phyloP scores from a whole-genome alignment of 164 flowering plant genomes.

The Umbilicus rupestris region DNA sequence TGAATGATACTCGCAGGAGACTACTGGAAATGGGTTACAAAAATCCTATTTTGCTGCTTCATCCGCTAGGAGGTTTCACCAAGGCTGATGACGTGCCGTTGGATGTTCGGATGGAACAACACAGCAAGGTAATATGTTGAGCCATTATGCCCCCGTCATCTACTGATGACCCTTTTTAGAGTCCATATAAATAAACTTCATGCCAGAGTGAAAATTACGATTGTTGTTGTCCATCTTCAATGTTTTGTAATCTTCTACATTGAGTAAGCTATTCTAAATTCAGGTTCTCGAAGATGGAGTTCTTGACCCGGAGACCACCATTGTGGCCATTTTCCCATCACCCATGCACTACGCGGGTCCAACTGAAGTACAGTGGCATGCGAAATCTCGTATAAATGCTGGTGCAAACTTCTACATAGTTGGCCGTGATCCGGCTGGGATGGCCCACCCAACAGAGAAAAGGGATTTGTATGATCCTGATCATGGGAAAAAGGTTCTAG shows the following conservation, averaged over 20 bases:
- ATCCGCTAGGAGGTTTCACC: constrained; percentile 87
- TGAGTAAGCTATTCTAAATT: neutral
- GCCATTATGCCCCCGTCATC: neutral
- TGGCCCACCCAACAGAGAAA: constrained; percentile 92
- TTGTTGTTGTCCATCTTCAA: neutral
- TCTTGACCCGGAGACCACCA: constrained; percentile 88
- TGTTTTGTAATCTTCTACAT: neutral
- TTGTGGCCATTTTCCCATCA: constrained; percentile 89
- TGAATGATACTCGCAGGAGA: constrained; percentile 82
- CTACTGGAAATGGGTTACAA: constrained; percentile 87
- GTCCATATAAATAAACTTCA: neutral
- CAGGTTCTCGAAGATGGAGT: constrained; percentile 94
- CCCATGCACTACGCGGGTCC: constrained; percentile 99
- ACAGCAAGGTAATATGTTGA: constrained; percentile 62
- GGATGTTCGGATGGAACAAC: constrained; percentile 97
- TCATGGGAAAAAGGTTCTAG: constrained; percentile 87
- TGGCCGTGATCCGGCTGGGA: constrained; percentile 98
- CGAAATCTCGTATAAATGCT: constrained; percentile 91
- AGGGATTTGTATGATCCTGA: constrained; percentile 93
- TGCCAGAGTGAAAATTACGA: no score
- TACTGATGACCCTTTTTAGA: no score
- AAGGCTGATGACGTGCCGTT: constrained; percentile 96
- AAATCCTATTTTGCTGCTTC: constrained; percentile 83
- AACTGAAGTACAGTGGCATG: constrained; percentile 99
- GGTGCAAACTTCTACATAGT: constrained; percentile 97